phyloP scores from a whole-genome alignment of 306 rosid genomes.

The Cyclanthera cordifolia region DNA sequence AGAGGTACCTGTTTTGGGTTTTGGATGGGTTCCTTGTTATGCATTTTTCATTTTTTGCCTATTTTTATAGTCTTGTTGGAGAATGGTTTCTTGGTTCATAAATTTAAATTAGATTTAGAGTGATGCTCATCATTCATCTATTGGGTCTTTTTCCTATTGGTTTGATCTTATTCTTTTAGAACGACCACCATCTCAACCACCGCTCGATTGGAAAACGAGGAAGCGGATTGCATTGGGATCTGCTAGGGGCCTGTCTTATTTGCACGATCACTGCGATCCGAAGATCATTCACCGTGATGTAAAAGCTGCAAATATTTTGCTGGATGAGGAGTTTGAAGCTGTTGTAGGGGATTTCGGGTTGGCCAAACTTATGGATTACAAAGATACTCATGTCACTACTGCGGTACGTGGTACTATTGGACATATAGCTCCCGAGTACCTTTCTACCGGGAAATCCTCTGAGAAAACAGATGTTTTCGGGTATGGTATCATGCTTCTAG shows the following conservation, averaged over 20 bases:
- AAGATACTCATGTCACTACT: constrained; percentile 93
- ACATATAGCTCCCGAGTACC: constrained; percentile 93
- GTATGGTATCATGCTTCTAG: constrained; percentile 94
- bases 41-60: background rate
- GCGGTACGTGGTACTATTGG: constrained; percentile 96
- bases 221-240: constrained; percentile 93
- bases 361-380: constrained; percentile 98
- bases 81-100: background rate
- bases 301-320: constrained; percentile 88
- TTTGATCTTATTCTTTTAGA: constrained; percentile 27
- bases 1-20: constrained; percentile 43
- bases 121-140: background rate
- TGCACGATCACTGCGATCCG: constrained; percentile 97
- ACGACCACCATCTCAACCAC: constrained; percentile 74
- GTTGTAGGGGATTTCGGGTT: constrained; percentile 96
- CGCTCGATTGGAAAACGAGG: constrained; percentile 94
- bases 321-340: constrained; percentile 98
- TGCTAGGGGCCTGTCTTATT: constrained; percentile 91
- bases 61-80: background rate
- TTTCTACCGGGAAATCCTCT: constrained; percentile 82
- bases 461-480: constrained; percentile 98
- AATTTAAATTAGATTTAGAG: background rate
- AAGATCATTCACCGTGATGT: constrained; percentile 97
- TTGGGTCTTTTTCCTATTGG: background rate
- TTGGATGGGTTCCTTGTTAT: background rate